Evolutionary conservation across 2,329 filamentous ascomycete genomes (phyloP).

Genomic region (Hymenoscyphus occultus): DNA sequence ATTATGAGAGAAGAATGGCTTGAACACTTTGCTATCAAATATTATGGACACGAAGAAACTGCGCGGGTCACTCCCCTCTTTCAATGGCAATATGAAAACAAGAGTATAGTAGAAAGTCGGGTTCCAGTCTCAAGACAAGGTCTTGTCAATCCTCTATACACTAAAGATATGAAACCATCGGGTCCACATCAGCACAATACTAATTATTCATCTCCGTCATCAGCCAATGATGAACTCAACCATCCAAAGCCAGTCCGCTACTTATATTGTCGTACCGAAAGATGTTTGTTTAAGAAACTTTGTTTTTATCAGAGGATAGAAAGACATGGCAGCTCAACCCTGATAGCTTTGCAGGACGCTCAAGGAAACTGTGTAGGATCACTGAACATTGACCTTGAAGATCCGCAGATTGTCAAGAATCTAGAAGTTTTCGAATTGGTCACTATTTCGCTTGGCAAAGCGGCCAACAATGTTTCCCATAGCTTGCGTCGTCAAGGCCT

Average conservation of each 20-base stretch:
- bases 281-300: background rate
- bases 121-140: background rate
- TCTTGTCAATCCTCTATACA: background rate
- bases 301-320: background rate
- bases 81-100: background rate
- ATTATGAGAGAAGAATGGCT: background rate
- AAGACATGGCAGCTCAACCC: background rate
- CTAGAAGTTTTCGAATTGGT: background rate
- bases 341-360: background rate
- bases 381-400: background rate
- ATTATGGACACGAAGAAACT: too few species aligned
- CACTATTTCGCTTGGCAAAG: background rate
- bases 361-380: background rate
- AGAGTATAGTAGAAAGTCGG: background rate
- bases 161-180: background rate
- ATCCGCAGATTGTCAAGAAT: background rate
- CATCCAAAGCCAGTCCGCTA: background rate
- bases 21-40: background rate
- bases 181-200: background rate
- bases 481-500: background rate
- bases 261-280: background rate
- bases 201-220: background rate
- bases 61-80: background rate
- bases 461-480: background rate
- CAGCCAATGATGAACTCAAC: background rate